Conservation (phyloP, 2,329 filamentous ascomycete genomes). For the Colletotrichum abscissum region DNA sequence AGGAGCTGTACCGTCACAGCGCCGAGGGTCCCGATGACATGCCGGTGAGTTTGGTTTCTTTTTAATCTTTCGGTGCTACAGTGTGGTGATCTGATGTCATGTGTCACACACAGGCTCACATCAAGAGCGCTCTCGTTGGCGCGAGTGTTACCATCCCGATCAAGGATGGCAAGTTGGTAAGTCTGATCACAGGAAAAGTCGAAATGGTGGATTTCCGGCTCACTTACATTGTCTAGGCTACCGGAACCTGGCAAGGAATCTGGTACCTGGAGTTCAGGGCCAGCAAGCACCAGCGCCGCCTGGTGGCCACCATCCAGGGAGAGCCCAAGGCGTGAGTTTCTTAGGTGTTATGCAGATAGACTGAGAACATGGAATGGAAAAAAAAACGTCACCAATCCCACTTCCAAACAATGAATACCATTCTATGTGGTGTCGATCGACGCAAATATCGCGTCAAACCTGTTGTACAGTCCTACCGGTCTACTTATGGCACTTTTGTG, state of each 20-base stretch:
- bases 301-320: slow-evolving; percentile 95
- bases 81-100: too few relatives aligned
- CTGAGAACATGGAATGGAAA: not conserved
- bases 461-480: slow-evolving; percentile 31
- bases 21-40: slow-evolving; percentile 94
- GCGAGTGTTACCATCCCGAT: slow-evolving; percentile 93
- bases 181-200: slow-evolving; percentile 39
- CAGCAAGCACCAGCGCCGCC: slow-evolving; percentile 79
- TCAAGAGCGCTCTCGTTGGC: slow-evolving; percentile 91
- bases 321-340: slow-evolving; percentile 65
- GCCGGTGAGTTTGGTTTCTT: slow-evolving; percentile 67
- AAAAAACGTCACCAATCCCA: not conserved
- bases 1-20: slow-evolving; percentile 84
- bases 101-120: slow-evolving; percentile 76
- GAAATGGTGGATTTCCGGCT: not conserved
- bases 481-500: slow-evolving; percentile 25
- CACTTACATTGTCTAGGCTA: slow-evolving; percentile 53
- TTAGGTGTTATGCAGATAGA: not conserved
- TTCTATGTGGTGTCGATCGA: slow-evolving; percentile 6
- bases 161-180: slow-evolving; percentile 80
- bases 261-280: slow-evolving; percentile 94
- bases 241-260: slow-evolving; percentile 85
- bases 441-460: slow-evolving; percentile 17
- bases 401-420: slow-evolving; percentile 4
- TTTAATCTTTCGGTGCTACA: not conserved